Percentiles rank a stretch among this genome's conserved stretches.
Conservation (phyloP, 202 grass and related monocot genomes). For the Digitaria exilis region DNA sequence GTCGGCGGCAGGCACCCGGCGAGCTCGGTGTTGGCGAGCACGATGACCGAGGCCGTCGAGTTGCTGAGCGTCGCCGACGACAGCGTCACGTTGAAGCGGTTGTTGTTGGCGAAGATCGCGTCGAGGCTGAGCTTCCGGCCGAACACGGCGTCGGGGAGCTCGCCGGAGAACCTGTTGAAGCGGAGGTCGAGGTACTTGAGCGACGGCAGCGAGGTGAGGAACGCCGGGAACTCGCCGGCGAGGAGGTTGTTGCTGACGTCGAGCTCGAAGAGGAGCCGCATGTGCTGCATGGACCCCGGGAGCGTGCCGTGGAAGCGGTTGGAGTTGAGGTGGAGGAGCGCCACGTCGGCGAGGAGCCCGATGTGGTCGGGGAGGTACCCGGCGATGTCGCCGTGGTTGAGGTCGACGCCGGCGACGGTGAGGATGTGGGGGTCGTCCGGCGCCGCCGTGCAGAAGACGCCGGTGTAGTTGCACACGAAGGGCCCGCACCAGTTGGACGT, state of each 20-base stretch:
- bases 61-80: slow-evolving; percentile 58
- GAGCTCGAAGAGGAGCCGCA: slow-evolving; percentile 84
- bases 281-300: slow-evolving; percentile 56
- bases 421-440: slow-evolving; percentile 68
- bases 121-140: slow-evolving; percentile 58
- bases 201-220: slow-evolving; percentile 68
- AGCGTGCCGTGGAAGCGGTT: slow-evolving; percentile 74
- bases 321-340: slow-evolving; percentile 89
- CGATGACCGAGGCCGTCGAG: slow-evolving; percentile 91
- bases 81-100: slow-evolving; percentile 77
- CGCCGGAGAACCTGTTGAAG: slow-evolving; percentile 77
- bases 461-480: slow-evolving; percentile 91
- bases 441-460: slow-evolving; percentile 75
- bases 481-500: slow-evolving; percentile 76
- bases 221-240: slow-evolving; percentile 68
- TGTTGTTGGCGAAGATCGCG: slow-evolving; percentile 86
- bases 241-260: slow-evolving; percentile 95
- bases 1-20: slow-evolving; percentile 73
- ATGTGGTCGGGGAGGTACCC: slow-evolving; percentile 66
- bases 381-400: slow-evolving; percentile 66
- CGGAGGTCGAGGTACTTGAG: slow-evolving; percentile 77
- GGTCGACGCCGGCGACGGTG: slow-evolving; percentile 84
- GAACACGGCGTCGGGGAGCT: slow-evolving; percentile 72
- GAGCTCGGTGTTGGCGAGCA: slow-evolving; percentile 77
- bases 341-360: slow-evolving; percentile 79